Conservation (phyloP, 768 basidiomycete species). For the Saitozyma sp. region DNA sequence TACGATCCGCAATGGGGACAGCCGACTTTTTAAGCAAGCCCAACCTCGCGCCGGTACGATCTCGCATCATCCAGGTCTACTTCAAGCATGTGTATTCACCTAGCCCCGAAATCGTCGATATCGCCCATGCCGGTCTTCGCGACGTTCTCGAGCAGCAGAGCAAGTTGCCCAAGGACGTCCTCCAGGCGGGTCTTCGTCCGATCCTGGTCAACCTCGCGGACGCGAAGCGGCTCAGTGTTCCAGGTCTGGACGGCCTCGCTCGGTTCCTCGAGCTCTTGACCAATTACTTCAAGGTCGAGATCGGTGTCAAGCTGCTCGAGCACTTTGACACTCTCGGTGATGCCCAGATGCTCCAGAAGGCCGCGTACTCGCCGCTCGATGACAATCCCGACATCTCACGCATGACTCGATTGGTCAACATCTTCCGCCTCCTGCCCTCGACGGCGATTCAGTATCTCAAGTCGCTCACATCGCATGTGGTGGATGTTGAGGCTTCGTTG, state of each 20-base stretch:
- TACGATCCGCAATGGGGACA: constrained; percentile 91
- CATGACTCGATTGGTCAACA: constrained; percentile 90
- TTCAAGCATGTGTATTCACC: constrained; percentile 97
- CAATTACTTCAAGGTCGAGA: constrained; percentile 99
- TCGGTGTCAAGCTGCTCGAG: constrained; percentile 93
- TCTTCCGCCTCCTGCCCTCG: constrained; percentile 87
- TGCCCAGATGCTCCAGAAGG: constrained; percentile 75
- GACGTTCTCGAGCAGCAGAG: constrained; percentile 86
- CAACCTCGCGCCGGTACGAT: constrained; percentile 65
- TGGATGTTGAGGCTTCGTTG: constrained; percentile 87
- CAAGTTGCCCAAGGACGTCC: constrained; percentile 87
- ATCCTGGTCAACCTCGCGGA: constrained; percentile 98
- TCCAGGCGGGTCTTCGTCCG: constrained; percentile 92
- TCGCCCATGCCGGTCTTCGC: constrained; percentile 87
- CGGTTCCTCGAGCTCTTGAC: constrained; percentile 89
- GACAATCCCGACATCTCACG: constrained; percentile 91
- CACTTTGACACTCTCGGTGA: constrained; percentile 93
- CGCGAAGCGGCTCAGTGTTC: constrained; percentile 86
- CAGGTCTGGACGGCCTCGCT: constrained; percentile 85
- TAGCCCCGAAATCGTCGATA: constrained; percentile 86
- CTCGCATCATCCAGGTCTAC: constrained; percentile 90
- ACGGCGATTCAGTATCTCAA: constrained; percentile 90
- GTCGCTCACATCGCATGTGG: constrained; percentile 79
- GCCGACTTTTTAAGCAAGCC: constrained; percentile 83
- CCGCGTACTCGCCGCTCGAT: constrained; percentile 70